These are phyloP conservation scores for Candida pseudoviswanathii DNA, from an alignment of 1,139 yeast species.

Conservation along the genomic window DNA sequence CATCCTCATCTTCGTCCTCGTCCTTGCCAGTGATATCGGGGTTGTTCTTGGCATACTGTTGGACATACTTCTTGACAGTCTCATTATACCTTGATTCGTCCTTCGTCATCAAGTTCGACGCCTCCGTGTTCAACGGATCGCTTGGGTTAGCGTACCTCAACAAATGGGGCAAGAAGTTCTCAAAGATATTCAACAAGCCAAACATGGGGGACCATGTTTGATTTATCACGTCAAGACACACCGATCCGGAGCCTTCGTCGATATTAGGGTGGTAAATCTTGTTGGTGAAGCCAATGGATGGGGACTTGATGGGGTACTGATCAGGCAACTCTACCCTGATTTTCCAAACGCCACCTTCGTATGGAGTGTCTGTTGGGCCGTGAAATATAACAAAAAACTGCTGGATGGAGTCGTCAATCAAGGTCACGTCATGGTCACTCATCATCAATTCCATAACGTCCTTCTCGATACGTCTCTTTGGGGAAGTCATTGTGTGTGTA, in stretches of 20 bases:
- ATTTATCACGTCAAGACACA: constrained; percentile 93
- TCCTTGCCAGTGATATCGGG: constrained; percentile 25
- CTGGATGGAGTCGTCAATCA: constrained; percentile 87
- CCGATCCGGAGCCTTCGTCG: constrained; percentile 88
- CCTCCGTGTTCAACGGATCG: constrained; percentile 92
- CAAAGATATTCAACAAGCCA: constrained; percentile 87
- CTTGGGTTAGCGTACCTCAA: constrained; percentile 91
- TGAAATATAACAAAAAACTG: constrained; percentile 84
- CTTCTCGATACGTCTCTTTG: constrained; percentile 89
- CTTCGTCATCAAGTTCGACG: constrained; percentile 77
- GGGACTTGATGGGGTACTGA: constrained; percentile 93
- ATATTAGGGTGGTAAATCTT: constrained; percentile 94
- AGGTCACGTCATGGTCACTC: constrained; percentile 90
- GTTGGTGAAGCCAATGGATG: constrained; percentile 91
- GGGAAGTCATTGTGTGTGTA: constrained; percentile 53
- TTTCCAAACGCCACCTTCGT: constrained; percentile 90
- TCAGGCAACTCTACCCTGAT: constrained; percentile 93
- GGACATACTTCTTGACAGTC: constrained; percentile 74
- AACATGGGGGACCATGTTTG: constrained; percentile 99
- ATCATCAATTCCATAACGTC: constrained; percentile 97
- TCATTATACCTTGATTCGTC: constrained; percentile 69
- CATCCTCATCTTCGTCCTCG: constrained; percentile 44
- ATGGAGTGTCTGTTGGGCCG: constrained; percentile 90
- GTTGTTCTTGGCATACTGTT: constrained; percentile 61
- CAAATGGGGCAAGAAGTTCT: constrained; percentile 89